Base-by-base conservation (phyloP, 768 basidiomycete species). In the Auricularia sp. region DNA sequence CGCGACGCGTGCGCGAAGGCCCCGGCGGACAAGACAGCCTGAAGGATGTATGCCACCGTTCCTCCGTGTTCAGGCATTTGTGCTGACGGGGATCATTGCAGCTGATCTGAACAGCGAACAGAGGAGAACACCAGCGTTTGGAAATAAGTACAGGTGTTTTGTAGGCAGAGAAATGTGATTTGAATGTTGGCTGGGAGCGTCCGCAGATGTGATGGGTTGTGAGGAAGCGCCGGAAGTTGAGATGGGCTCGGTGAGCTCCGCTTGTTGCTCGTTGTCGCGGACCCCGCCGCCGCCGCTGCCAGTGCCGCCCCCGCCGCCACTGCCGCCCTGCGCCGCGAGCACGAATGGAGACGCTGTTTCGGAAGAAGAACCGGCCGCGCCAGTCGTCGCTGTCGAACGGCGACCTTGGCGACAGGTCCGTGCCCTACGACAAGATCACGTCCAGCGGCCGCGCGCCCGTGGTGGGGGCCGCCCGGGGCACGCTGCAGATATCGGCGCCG, bases 371-470 rank as follows among this genome's bases (percentile, higher is more conserved):
- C 60, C 81, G 85, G 62, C 78, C 81, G 61, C 82, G 88, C 62
- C 84, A 85, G 69, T 79, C 85, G 60, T 89, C 88, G 8, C 68
- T 83, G 14, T 84, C 85, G 64, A 62, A 58, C 34, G 76, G 69
- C 62, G 81, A 88, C 71, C 78, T 90, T 64, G 78, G 78, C 68
- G 86, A 86, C 72, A 76, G 79, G 62, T 87, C 87, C 11, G 80
- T 90, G 60, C 89, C 88, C 23, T 90, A 90, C 72, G 87, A 90
- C 77, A 83, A 80, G 72, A 78, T 87, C 42, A 79, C 78, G 23
- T 75, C 82, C n/a, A 76, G 81, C 43, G 75, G 80, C 39, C 81
- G 82, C 62, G 82, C 87, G 59, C 88, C 88, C 33, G 69, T 86
- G 44, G 83, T 84, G 61, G 77, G 74, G 29, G 83, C 83, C 7